These are phyloP conservation scores for Scortechinia acanthostroma DNA, from an alignment of 2,329 filamentous ascomycete species.

Conservation along the genomic window DNA sequence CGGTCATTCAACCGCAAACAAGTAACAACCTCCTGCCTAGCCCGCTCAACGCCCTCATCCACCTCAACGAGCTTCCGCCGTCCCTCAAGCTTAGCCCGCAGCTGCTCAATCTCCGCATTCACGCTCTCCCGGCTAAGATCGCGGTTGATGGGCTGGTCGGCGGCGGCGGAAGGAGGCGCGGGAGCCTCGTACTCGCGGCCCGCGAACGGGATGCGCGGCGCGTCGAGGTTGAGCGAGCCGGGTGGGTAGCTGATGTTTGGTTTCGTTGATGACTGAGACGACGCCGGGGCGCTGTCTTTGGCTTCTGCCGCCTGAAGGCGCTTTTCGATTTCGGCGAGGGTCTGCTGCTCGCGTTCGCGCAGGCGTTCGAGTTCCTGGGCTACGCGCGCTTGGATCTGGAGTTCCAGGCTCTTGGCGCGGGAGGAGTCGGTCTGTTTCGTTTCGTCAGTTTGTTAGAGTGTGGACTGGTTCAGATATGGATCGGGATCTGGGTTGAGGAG, in stretches of 20 bases:
- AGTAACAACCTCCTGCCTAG: slow-evolving; percentile 68
- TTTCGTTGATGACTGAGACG: slow-evolving; percentile 18
- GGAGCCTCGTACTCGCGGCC: slow-evolving; percentile 14
- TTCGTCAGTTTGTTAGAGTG: slow-evolving; percentile 2
- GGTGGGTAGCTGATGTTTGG: slow-evolving; percentile 3
- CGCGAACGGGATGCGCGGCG: slow-evolving; percentile 3
- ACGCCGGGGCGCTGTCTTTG: slow-evolving; percentile 11
- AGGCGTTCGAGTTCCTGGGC: slow-evolving; percentile 77
- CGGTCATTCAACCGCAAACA: slow-evolving; percentile 81
- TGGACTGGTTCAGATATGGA: slow-evolving; percentile 5
- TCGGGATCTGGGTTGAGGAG: slow-evolving; percentile 3
- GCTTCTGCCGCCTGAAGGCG: slow-evolving; percentile 41
- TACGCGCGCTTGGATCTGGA: slow-evolving; percentile 82
- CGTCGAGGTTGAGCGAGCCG: slow-evolving; percentile 1
- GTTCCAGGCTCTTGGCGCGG: slow-evolving; percentile 74
- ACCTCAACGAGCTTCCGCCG: slow-evolving; percentile 61
- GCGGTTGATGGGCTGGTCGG: slow-evolving; percentile 16
- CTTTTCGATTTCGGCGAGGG: slow-evolving; percentile 63
- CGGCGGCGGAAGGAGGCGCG: slow-evolving; percentile 16
- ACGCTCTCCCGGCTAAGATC: slow-evolving; percentile 36
- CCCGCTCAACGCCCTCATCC: slow-evolving; percentile 66
- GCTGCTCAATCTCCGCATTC: slow-evolving; percentile 47
- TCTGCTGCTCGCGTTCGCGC: slow-evolving; percentile 61
- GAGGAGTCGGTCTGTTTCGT: slow-evolving; percentile 72
- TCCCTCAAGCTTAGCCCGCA: slow-evolving; percentile 51